phyloP scores from a whole-genome alignment of 108 stramenopile species.

The Skeletonema marinoi region DNA sequence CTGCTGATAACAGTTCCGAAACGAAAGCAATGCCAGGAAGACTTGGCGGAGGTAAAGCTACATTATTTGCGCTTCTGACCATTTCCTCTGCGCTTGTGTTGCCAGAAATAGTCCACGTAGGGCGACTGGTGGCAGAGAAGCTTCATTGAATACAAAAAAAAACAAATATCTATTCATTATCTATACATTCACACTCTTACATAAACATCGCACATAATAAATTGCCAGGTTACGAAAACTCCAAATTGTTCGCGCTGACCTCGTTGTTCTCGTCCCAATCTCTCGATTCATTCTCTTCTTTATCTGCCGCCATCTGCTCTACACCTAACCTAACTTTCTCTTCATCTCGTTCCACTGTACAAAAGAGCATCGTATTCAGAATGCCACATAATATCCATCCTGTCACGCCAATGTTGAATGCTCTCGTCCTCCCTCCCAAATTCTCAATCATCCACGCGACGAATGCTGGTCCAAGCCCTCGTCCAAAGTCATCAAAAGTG shows the following conservation, averaged over 20 bases:
- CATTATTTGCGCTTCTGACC: conserved; percentile 25
- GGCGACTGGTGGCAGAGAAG: not conserved
- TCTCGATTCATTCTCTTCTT: not conserved
- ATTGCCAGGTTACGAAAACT: not conserved
- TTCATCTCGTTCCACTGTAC: conserved; percentile 70
- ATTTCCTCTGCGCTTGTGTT: conserved; percentile 34
- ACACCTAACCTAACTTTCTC: conserved; percentile 28
- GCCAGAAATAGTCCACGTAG: conserved; percentile 21
- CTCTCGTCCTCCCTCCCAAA: conserved; percentile 58
- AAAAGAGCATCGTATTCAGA: conserved; percentile 68
- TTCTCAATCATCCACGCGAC: conserved; percentile 67
- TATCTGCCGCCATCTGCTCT: conserved; percentile 3
- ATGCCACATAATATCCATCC: conserved; percentile 84
- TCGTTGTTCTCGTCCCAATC: not conserved
- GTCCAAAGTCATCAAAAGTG: conserved; percentile 86
- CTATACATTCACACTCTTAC: not conserved
- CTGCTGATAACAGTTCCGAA: not conserved
- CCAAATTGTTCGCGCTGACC: not conserved
- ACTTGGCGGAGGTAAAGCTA: conserved; percentile 29
- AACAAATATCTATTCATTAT: not conserved
- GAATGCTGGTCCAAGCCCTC: conserved; percentile 86
- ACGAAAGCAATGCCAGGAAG: conserved; percentile 36
- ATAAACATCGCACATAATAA: not conserved
- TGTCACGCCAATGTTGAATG: conserved; percentile 74
- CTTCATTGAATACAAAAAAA: not conserved